Percentiles rank a stretch among this genome's conserved stretches.
Conservation (phyloP, 2,329 filamentous ascomycete genomes). For the Phialophora verrucosa region DNA sequence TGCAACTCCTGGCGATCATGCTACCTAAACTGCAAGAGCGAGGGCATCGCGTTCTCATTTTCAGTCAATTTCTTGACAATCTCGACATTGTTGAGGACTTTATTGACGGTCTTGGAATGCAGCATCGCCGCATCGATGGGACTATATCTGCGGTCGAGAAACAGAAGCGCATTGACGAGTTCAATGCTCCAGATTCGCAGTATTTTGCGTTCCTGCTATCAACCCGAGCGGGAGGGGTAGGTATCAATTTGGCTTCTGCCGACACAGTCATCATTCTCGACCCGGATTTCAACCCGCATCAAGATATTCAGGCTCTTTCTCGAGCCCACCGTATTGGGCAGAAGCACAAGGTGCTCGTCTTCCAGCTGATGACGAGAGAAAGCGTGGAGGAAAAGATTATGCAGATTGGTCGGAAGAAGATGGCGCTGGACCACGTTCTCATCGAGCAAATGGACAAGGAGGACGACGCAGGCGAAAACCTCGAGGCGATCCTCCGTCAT, state of each 20-base stretch:
- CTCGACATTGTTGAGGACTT: conserved; percentile 94
- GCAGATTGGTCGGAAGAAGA: conserved; percentile 92
- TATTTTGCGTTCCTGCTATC: conserved; percentile 92
- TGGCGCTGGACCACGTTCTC: conserved; percentile 91
- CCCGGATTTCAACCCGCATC: conserved; percentile 96
- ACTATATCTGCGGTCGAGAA: conserved; percentile 79
- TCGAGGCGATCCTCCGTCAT: conserved; percentile 86
- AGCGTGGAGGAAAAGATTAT: conserved; percentile 95
- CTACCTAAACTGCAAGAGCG: conserved; percentile 83
- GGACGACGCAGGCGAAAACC: conserved; percentile 76
- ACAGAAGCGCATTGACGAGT: conserved; percentile 91
- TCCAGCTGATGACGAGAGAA: conserved; percentile 88
- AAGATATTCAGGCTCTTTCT: conserved; percentile 94
- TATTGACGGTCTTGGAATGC: conserved; percentile 72
- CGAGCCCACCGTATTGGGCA: conserved; percentile 96
- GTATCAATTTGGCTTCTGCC: conserved; percentile 94
- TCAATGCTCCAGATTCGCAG: conserved; percentile 81
- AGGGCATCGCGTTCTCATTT: conserved; percentile 90
- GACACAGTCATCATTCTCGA: conserved; percentile 98
- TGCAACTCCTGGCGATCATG: conserved; percentile 82
- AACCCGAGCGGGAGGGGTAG: conserved; percentile 92
- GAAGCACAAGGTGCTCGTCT: conserved; percentile 92
- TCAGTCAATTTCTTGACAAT: conserved; percentile 90
- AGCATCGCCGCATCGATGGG: conserved; percentile 85
- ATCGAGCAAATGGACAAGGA: conserved; percentile 90